A percentile compares a stretch with the other conserved stretches of the same genome.
These are phyloP conservation scores for Mercurialis annua DNA, from an alignment of 345 rosid species.

Conservation along the genomic window DNA sequence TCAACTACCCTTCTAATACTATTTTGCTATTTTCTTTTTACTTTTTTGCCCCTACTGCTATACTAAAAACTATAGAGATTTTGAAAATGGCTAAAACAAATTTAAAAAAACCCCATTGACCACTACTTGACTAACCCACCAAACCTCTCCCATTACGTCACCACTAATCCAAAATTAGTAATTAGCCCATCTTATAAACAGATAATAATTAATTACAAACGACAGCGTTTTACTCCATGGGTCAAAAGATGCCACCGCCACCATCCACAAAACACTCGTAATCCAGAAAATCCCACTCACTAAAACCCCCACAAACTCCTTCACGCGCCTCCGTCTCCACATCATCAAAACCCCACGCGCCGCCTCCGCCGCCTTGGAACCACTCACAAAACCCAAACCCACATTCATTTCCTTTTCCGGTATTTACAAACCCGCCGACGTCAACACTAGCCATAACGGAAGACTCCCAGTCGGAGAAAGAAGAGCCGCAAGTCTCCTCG, in stretches of 20 bases:
- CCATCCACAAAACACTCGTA: background rate
- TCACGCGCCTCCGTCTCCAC: constrained; percentile 16
- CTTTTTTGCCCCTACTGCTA: too few relatives aligned
- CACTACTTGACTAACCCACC: too few relatives aligned
- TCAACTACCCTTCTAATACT: too few relatives aligned
- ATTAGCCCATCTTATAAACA: too few relatives aligned
- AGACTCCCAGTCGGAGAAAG: constrained; percentile 67
- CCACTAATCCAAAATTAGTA: too few relatives aligned
- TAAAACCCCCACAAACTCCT: background rate
- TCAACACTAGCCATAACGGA: constrained; percentile 79
- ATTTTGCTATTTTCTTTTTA: too few relatives aligned
- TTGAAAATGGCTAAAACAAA: too few relatives aligned
- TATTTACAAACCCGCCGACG: constrained; percentile 32
- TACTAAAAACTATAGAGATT: too few relatives aligned
- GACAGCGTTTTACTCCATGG: background rate
- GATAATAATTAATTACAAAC: too few relatives aligned
- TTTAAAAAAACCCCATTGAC: too few relatives aligned
- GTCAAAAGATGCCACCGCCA: constrained; percentile 1
- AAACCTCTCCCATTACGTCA: too few relatives aligned
- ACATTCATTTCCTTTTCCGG: background rate
- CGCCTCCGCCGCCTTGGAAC: constrained; percentile 4
- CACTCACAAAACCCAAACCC: background rate
- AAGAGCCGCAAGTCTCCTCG: constrained; percentile 86
- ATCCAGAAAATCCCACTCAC: background rate
- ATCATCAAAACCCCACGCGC: constrained; percentile 32